These are phyloP conservation scores for Corylus heterophylla DNA, from an alignment of 306 rosid genomes.

Conservation along the genomic window DNA sequence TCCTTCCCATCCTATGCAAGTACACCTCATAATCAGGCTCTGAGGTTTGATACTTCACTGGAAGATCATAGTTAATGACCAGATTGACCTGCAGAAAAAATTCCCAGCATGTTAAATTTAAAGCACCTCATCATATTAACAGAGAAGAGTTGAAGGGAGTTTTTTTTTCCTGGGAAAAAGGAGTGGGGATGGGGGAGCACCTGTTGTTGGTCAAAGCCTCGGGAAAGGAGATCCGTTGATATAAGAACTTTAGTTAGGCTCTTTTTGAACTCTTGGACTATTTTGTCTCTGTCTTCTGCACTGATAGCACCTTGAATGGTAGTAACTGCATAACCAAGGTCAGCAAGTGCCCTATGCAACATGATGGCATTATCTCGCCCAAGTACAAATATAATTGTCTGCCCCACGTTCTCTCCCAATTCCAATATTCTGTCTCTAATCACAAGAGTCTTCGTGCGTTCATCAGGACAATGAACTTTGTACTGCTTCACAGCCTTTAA, in stretches of 20 bases:
- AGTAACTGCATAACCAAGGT: slow-evolving; percentile 69
- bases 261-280: slow-evolving; percentile 77
- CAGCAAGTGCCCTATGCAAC: slow-evolving; percentile 59
- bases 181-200: slow-evolving; percentile 29
- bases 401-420: slow-evolving; percentile 86
- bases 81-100: slow-evolving; percentile 55
- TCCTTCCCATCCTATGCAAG: slow-evolving; percentile 83
- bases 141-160: neutral
- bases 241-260: slow-evolving; percentile 81
- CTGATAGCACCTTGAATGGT: slow-evolving; percentile 72
- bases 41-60: slow-evolving; percentile 41
- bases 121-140: neutral
- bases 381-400: slow-evolving; percentile 78
- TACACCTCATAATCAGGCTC: slow-evolving; percentile 89
- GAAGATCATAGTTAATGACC: slow-evolving; percentile 88
- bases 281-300: slow-evolving; percentile 70
- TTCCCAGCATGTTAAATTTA: slow-evolving; percentile 13
- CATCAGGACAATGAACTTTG: slow-evolving; percentile 71
- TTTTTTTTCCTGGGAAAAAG: too few species aligned
- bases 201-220: slow-evolving; percentile 92
- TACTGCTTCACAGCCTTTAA: slow-evolving; percentile 82
- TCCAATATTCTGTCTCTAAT: slow-evolving; percentile 71
- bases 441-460: slow-evolving; percentile 56
- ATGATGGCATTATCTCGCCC: slow-evolving; percentile 62
- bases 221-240: slow-evolving; percentile 78